Percentiles rank a stretch among this genome's conserved stretches.
Evolutionary conservation across 345 rosid species (phyloP).

Genomic region (Ceriops decandra): DNA sequence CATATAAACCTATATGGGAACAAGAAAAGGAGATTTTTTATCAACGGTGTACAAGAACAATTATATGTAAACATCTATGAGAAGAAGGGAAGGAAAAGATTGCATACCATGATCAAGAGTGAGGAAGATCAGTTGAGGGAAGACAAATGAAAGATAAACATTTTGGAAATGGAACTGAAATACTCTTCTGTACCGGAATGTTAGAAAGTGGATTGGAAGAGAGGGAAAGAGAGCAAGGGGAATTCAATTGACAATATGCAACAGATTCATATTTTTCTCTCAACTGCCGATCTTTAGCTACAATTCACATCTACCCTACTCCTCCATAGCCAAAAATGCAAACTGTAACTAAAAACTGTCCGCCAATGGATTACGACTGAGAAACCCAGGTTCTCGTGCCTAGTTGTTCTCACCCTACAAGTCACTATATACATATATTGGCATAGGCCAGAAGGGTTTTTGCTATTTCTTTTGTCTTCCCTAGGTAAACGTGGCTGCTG

Average conservation of each 20-base stretch:
- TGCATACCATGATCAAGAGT: slow-evolving; percentile 16
- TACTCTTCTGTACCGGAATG: not conserved
- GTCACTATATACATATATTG: no score
- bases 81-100: not conserved
- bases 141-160: not conserved
- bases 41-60: no score
- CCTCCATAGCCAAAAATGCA: not conserved
- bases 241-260: not conserved
- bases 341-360: no score
- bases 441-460: no score
- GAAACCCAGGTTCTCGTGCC: no score
- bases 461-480: no score
- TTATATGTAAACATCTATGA: not conserved
- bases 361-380: no score
- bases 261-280: not conserved
- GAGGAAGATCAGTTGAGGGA: not conserved
- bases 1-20: no score
- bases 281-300: slow-evolving; percentile 22
- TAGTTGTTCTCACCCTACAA: no score
- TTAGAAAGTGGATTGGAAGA: not conserved
- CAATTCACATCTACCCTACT: slow-evolving; percentile 29
- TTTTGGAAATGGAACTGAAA: not conserved
- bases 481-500: no score
- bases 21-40: no score
- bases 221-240: not conserved